phyloP scores from a whole-genome alignment of 257 asterid species.

The Lycium ferocissimum region DNA sequence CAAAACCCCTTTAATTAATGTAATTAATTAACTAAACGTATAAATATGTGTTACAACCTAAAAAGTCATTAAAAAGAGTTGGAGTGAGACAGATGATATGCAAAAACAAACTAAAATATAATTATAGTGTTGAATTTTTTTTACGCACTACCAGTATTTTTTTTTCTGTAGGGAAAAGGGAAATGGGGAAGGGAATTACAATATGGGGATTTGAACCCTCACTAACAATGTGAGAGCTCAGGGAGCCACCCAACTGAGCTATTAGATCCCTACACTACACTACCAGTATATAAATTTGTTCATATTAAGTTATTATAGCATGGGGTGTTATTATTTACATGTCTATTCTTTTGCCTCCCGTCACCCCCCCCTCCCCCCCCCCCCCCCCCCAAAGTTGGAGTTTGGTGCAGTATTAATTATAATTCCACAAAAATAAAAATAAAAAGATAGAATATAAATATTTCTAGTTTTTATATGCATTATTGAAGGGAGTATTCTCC shows the following conservation, averaged over 20 bases:
- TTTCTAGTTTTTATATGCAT: not conserved
- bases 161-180: too few relatives aligned
- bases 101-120: too few relatives aligned
- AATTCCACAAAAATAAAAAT: not conserved
- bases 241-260: too few relatives aligned
- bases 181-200: too few relatives aligned
- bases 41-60: not conserved
- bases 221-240: too few relatives aligned
- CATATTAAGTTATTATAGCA: not conserved
- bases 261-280: too few relatives aligned
- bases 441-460: not conserved
- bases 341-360: not conserved
- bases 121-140: too few relatives aligned
- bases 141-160: not conserved
- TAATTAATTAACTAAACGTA: not conserved
- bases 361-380: not conserved
- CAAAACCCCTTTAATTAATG: not conserved
- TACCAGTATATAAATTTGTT: not conserved
- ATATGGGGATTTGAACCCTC: too few relatives aligned
- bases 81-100: too few relatives aligned
- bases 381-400: not conserved
- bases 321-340: not conserved
- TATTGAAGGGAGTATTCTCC: not conserved
- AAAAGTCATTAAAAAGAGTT: not conserved
- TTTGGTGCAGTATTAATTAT: not conserved